Evolutionary conservation across 2,329 filamentous ascomycete genomes (phyloP).

Genomic region (Aspergillus tubingensis): DNA sequence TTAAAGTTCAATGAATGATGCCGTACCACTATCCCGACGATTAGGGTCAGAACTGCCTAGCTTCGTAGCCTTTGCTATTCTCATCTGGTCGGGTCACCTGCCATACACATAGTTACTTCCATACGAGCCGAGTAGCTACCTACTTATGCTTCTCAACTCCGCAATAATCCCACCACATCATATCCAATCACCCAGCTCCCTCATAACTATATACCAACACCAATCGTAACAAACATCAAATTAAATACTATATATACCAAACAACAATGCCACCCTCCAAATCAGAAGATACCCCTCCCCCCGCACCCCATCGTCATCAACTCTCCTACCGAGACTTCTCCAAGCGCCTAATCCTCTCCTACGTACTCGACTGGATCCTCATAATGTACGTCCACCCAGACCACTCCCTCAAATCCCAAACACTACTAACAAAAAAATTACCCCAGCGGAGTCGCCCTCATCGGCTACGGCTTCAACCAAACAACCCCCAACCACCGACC

Average conservation of each 20-base stretch:
- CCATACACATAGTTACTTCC: not conserved
- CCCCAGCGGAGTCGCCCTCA: constrained; percentile 57
- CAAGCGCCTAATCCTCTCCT: constrained; percentile 62
- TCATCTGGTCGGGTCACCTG: not conserved
- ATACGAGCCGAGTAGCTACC: no score
- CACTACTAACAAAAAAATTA: no score
- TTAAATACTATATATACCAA: not conserved
- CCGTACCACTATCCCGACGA: not conserved
- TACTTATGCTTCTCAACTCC: no score
- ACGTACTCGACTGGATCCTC: constrained; percentile 73
- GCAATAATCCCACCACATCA: no score
- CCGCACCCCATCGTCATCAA: not conserved
- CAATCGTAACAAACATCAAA: not conserved
- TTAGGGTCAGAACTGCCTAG: not conserved
- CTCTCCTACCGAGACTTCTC: constrained; percentile 33
- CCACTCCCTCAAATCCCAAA: not conserved
- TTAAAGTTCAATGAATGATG: not conserved
- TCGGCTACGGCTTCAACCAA: constrained; percentile 62
- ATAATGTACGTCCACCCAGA: constrained; percentile 49
- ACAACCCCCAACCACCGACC: constrained; percentile 67
- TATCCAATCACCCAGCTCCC: no score
- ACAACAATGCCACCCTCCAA: not conserved
- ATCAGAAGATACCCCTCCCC: not conserved
- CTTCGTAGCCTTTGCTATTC: not conserved
- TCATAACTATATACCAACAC: no score